Base-by-base conservation (phyloP, 257 asterid genomes). In the Agastache rugosa region DNA sequence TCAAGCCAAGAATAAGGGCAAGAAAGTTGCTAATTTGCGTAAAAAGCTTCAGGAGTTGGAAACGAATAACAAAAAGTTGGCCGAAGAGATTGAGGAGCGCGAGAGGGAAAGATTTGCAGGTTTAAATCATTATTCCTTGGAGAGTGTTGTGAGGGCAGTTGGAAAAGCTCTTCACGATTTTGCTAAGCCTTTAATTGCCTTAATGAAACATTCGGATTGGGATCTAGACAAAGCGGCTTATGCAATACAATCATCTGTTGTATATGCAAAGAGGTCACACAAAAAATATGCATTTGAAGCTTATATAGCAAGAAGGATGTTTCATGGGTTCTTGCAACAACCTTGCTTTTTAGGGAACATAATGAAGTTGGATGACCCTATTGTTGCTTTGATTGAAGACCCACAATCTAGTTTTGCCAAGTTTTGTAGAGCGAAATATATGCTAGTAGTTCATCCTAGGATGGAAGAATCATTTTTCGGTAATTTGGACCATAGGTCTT, bases 211-310 rank as follows among this genome's bases (percentile, higher is more conserved):
- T 72, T 88, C 96, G 1, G 92, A 83, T 23, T 92, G 96, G 97
- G 92, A 92, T 86, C 85, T 92, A 29, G 96, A 88, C 82, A 69
- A 59, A 73, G 96, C 96, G 48, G 96, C 86, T 29, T 65, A 82
- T 77, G 84, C 83, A 16, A 81, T 92, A 25, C 87, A 90, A 80
- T 74, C 68, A 51, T 80, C 89, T 0, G 93, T 81, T 73, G 81
- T 77, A 27, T 90, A 88, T 45, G 75, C 84, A 59, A 85, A 88
- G 89, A 85, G 96, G 79, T 87, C 92, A 6, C 92, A 92, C 78
- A 92, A 87, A 53, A 92, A 92, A 73, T 90, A 84, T 45, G 89
- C 89, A 0, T 92, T 92, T 69, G 97, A 92, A 84, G 96, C 96
- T 48, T 90, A 88, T 75, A 83, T 92, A 20, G 83, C 91, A 8